Evolutionary conservation across 306 rosid genomes (phyloP).

Genomic region (Cucurbita ficifolia): DNA sequence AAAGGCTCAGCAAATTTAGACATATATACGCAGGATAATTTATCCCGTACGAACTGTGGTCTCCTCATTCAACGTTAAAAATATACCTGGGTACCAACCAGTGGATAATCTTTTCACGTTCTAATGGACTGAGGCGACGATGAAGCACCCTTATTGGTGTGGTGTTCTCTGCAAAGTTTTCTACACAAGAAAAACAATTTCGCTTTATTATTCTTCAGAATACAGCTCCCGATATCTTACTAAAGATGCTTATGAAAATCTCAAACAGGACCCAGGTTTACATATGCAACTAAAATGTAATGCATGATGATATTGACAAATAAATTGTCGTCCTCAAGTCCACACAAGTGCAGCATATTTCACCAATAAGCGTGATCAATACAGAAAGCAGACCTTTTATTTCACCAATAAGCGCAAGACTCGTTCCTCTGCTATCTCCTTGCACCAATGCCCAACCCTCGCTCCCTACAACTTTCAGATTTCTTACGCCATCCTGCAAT

Average conservation of each 20-base stretch:
- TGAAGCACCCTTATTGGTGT: conserved; percentile 91
- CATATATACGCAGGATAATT: neutral
- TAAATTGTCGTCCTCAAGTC: conserved; percentile 58
- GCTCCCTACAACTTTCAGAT: conserved; percentile 61
- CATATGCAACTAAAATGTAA: neutral
- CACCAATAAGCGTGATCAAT: neutral
- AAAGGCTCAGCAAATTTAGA: neutral
- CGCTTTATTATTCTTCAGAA: neutral
- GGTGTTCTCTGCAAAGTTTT: conserved; percentile 77
- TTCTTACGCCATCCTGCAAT: conserved; percentile 61
- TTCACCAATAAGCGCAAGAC: neutral
- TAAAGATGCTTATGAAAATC: neutral
- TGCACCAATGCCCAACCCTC: conserved; percentile 73
- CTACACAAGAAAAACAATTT: conserved; percentile 19
- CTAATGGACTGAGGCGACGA: conserved; percentile 90
- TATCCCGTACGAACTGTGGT: neutral
- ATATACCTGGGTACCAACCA: conserved; percentile 87
- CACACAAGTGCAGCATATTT: conserved; percentile 77
- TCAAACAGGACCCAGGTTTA: neutral
- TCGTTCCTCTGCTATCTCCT: conserved; percentile 58
- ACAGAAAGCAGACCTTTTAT: neutral
- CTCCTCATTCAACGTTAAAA: neutral
- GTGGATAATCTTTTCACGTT: conserved; percentile 79
- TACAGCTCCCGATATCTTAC: neutral
- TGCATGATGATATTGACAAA: conserved; percentile 28